Evolutionary conservation across 2,329 filamentous ascomycete genomes (phyloP), one percentile per base, ranked within the genome.

Genomic region (Diaporthe amygdali): DNA sequence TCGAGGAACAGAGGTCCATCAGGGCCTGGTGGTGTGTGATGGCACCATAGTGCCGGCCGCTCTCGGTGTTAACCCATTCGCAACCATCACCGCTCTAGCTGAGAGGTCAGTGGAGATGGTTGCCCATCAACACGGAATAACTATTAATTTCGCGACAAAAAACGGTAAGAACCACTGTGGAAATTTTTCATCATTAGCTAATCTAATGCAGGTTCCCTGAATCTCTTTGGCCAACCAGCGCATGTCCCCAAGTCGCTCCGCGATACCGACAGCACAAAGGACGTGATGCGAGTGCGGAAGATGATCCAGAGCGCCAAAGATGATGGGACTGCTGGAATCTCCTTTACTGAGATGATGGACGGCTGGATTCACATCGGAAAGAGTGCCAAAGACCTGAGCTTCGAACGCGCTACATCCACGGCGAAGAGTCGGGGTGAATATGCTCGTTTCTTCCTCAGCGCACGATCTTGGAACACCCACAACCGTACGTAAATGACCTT

Each of bases 31-130:
- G n/a, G 88, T 91, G 32, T 88, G 87, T 0, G 91, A 93, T 76
- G 90, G 82, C 9, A 84, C 91, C 3, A 80, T 89, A 1, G 86
- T 93, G 20, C 91, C 91, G 0, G 86, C 87, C 9, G 87, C 91
- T 0, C 81, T 93, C 2, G 86, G 71, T 15, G 89, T 90, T 2
- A 93, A 93, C 76, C 91, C 91, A 0, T 86, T 92, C 66, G 91
- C 91, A 1, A 93, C 91, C 0, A 93, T 93, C 73, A 87, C 90
- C 0, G 91, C 91, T 2, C 84, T 93, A 22, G 90, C 91, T 0
- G 91, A 93, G 79, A 83, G 91, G 14, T 88, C 88, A 0, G 85
- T 92, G 8, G 86, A 88, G 63, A 77, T 83, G 7, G 86, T 87
- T 63, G 83, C 85, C 2, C 74, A 79, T 64, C 79, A 81, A 14